Percentiles rank a stretch among this genome's conserved stretches.
These are phyloP conservation scores for Backusella mclennaniae DNA, from an alignment of 192 early-diverging fungal genomes.

Conservation along the genomic window DNA sequence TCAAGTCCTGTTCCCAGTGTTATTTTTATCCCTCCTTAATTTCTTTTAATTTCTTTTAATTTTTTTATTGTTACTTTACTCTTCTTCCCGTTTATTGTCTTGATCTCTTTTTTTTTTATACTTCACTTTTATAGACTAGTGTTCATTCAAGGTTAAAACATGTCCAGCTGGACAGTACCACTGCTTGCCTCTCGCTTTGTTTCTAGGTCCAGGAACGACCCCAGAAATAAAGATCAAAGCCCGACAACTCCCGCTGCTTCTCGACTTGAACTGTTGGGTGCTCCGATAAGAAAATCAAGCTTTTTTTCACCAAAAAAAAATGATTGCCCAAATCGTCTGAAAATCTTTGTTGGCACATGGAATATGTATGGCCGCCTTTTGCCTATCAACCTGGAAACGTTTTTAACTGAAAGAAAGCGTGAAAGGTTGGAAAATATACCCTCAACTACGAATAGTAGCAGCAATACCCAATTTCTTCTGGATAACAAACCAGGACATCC, in stretches of 20 bases:
- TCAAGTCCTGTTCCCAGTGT: not conserved
- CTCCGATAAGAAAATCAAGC: not conserved
- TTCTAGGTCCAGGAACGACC: not conserved
- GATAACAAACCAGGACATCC: constrained; percentile 31
- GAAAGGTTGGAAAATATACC: not conserved
- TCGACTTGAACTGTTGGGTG: not conserved
- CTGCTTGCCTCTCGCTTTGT: not conserved
- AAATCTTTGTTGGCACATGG: constrained; percentile 58
- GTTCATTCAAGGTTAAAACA: not conserved
- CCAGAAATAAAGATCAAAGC: constrained; percentile 5
- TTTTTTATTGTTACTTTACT: not conserved
- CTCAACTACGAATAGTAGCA: not conserved
- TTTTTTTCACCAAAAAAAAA: not conserved
- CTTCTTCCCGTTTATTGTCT: not conserved
- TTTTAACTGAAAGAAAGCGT: constrained; percentile 27
- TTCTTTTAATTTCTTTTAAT: not conserved
- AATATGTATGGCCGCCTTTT: constrained; percentile 52
- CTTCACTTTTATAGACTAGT: not conserved
- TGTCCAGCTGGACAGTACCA: not conserved
- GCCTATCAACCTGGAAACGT: constrained; percentile 33
- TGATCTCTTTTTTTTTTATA: not conserved
- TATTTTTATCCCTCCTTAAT: not conserved
- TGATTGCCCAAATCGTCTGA: constrained; percentile 30
- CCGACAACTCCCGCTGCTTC: not conserved
- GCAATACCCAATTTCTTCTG: not conserved